Conservation (phyloP, 495 filamentous ascomycete genomes). For the Aspergillus carlsbadensis region DNA sequence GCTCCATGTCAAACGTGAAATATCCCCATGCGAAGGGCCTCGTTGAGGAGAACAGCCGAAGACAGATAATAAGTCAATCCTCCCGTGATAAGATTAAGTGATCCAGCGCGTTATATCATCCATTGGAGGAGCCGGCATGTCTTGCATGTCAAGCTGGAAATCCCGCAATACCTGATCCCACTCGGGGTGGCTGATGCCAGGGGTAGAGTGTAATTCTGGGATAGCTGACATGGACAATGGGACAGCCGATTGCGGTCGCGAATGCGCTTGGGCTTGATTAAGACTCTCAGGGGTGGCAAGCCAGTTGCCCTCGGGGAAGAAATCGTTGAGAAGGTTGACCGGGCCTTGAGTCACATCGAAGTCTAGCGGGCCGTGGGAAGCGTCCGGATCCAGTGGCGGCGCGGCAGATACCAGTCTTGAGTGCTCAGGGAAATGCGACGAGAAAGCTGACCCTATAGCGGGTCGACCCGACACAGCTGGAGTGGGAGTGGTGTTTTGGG, state of each 20-base stretch:
- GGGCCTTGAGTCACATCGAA: constrained; percentile 35
- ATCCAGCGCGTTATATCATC: constrained; percentile 37
- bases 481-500: constrained; percentile 12
- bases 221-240: constrained; percentile 9
- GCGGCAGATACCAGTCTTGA: constrained; percentile 7
- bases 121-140: constrained; percentile 21
- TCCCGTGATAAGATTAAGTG: constrained; percentile 8
- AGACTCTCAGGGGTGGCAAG: constrained; percentile 19
- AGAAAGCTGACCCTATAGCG: constrained; percentile 9
- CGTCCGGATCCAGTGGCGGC: not conserved
- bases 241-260: not conserved
- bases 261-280: not conserved
- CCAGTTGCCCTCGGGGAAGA: constrained; percentile 35
- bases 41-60: not conserved
- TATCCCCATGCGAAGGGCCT: not conserved
- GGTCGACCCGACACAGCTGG: constrained; percentile 5
- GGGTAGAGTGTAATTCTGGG: constrained; percentile 3
- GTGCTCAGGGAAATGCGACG: constrained; percentile 11
- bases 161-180: constrained; percentile 54
- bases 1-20: not conserved
- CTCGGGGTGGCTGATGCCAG: constrained; percentile 40
- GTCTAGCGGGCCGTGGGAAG: constrained; percentile 13
- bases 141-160: constrained; percentile 45
- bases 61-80: not conserved
- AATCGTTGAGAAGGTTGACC: constrained; percentile 23